Evolutionary conservation across 352 stramenopile species (phyloP).

Genomic region (Peronospora belbahrii): DNA sequence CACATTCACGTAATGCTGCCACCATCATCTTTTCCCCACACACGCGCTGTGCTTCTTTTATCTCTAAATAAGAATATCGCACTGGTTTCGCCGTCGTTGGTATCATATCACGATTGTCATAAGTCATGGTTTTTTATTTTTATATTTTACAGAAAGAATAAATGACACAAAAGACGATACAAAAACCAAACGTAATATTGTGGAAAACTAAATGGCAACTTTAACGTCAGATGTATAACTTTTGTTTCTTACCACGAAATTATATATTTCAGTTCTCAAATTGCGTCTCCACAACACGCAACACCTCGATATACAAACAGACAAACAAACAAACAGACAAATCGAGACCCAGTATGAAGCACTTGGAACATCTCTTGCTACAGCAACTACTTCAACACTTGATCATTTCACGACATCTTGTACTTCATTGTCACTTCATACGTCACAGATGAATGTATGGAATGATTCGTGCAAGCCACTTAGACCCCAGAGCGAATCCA

Average conservation of each 20-base stretch:
- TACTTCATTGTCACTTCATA: neutral
- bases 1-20: slow-evolving; percentile 43
- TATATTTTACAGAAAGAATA: too few species aligned
- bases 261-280: too few species aligned
- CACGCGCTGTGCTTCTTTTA: slow-evolving; percentile 65
- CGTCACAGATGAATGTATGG: slow-evolving; percentile 3
- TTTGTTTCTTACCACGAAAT: too few species aligned
- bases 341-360: slow-evolving; percentile 18
- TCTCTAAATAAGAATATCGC: slow-evolving; percentile 68
- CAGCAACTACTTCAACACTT: neutral
- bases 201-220: too few species aligned
- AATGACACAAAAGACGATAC: too few species aligned
- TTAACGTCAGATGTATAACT: too few species aligned
- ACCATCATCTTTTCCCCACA: slow-evolving; percentile 50
- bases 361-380: slow-evolving; percentile 6
- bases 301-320: too few species aligned
- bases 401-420: slow-evolving; percentile 1
- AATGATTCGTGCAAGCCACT: slow-evolving; percentile 66
- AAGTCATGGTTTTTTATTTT: slow-evolving; percentile 3
- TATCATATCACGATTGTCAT: slow-evolving; percentile 1
- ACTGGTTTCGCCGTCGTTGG: neutral
- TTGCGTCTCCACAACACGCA: neutral
- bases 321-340: too few species aligned
- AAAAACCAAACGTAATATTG: too few species aligned
- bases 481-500: slow-evolving; percentile 82